A percentile compares a stretch with the other conserved stretches of the same genome.
Evolutionary conservation across 2,329 filamentous ascomycete species (phyloP).

Genomic region (Sarocladium oryzae): DNA sequence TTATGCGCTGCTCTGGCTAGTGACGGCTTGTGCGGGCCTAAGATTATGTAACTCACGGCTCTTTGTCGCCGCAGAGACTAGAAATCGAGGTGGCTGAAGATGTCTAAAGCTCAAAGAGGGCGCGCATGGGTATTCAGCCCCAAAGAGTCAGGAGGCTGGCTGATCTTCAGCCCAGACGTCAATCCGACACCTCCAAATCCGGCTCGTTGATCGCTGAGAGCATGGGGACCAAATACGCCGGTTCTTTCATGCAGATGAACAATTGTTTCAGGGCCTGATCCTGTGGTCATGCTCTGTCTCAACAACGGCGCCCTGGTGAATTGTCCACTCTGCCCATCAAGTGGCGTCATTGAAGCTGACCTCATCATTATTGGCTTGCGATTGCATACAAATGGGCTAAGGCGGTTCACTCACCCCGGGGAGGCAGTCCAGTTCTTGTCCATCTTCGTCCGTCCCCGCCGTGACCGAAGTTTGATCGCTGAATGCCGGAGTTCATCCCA

Average conservation of each 20-base stretch:
- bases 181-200: constrained; percentile 21
- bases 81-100: background rate
- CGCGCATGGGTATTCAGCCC: background rate
- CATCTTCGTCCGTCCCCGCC: constrained; percentile 15
- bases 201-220: background rate
- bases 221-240: background rate
- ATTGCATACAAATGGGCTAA: no score
- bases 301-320: background rate
- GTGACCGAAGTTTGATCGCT: constrained; percentile 12
- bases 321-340: background rate
- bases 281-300: background rate
- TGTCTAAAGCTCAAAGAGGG: background rate
- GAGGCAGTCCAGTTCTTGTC: constrained; percentile 12
- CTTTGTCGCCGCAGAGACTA: no score
- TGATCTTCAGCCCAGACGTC: constrained; percentile 24
- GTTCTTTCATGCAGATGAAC: background rate
- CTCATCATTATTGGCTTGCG: background rate
- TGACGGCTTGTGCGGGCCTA: no score
- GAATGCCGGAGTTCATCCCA: constrained; percentile 13
- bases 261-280: background rate
- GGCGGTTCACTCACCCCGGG: constrained; percentile 13
- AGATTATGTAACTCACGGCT: no score
- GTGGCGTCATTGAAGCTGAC: background rate
- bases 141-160: constrained; percentile 12
- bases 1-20: no score